Percentiles rank a stretch among this genome's conserved stretches.
These are phyloP conservation scores for Dryas drummondii DNA, from an alignment of 306 rosid species.

Conservation along the genomic window DNA sequence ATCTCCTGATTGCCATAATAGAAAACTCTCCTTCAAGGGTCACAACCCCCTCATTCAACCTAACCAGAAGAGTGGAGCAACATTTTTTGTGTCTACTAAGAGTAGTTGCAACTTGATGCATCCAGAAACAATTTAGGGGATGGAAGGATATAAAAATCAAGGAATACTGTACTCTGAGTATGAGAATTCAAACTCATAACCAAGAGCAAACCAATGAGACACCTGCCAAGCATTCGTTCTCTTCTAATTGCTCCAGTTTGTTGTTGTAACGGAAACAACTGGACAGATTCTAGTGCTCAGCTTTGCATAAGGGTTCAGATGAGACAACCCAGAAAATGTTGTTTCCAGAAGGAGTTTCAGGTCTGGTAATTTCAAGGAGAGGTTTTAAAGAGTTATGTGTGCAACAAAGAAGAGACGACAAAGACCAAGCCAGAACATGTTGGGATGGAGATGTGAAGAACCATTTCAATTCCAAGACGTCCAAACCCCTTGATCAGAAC, in stretches of 20 bases:
- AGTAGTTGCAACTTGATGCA: slow-evolving; percentile 14
- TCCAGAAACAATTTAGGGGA: slow-evolving; percentile 8
- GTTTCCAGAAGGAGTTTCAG: not conserved
- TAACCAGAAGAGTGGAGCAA: slow-evolving; percentile 17
- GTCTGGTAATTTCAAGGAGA: too few species aligned
- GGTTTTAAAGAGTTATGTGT: not conserved
- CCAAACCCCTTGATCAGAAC: not conserved
- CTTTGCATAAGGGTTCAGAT: not conserved
- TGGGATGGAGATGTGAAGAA: not conserved
- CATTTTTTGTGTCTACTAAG: not conserved
- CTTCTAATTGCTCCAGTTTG: too few species aligned
- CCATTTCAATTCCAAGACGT: not conserved
- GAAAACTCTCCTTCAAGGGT: slow-evolving; percentile 20
- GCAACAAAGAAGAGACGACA: not conserved
- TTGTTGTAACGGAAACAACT: too few species aligned
- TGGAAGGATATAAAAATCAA: not conserved
- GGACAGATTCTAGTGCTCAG: not conserved
- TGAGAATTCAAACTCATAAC: not conserved
- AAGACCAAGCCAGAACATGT: not conserved
- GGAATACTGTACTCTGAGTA: not conserved
- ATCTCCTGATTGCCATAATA: slow-evolving; percentile 17
- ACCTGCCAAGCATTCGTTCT: too few species aligned
- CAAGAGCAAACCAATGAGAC: not conserved
- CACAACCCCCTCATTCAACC: not conserved
- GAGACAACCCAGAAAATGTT: not conserved